Percentiles rank a stretch among this genome's conserved stretches.
Evolutionary conservation across 257 asterid species (phyloP).

Genomic region (Jacaranda copaia): DNA sequence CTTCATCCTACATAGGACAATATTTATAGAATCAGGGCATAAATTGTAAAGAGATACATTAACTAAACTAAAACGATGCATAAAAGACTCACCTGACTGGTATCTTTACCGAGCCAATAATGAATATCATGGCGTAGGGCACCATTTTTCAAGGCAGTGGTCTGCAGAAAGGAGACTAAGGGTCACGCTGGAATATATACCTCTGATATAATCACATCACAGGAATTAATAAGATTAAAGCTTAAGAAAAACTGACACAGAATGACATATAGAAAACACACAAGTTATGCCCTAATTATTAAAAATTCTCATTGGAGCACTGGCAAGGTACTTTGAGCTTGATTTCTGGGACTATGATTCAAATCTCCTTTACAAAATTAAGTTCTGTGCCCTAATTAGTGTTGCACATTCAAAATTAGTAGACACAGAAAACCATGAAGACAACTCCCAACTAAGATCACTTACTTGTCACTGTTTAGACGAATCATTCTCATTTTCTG

Average conservation of each 20-base stretch:
- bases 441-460: too few species aligned
- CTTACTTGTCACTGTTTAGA: too few species aligned
- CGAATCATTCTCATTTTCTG: too few species aligned
- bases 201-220: slow-evolving; percentile 25
- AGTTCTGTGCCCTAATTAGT: too few species aligned
- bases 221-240: slow-evolving; percentile 15
- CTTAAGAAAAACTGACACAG: slow-evolving; percentile 3
- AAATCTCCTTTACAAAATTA: too few species aligned
- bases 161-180: slow-evolving; percentile 61
- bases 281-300: neutral
- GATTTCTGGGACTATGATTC: too few species aligned
- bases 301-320: neutral
- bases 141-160: slow-evolving; percentile 83
- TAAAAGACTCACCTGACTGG: slow-evolving; percentile 74
- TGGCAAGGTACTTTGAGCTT: neutral
- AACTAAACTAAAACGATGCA: neutral
- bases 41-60: neutral
- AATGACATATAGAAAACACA: slow-evolving; percentile 7
- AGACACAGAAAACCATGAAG: too few species aligned
- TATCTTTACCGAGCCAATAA: slow-evolving; percentile 95
- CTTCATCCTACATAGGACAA: slow-evolving; percentile 75
- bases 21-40: slow-evolving; percentile 28
- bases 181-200: slow-evolving; percentile 34
- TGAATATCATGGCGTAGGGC: slow-evolving; percentile 91
- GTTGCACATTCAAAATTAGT: too few species aligned